Base-by-base conservation (phyloP, 352 stramenopile species). In the Pythium aphanidermatum region DNA sequence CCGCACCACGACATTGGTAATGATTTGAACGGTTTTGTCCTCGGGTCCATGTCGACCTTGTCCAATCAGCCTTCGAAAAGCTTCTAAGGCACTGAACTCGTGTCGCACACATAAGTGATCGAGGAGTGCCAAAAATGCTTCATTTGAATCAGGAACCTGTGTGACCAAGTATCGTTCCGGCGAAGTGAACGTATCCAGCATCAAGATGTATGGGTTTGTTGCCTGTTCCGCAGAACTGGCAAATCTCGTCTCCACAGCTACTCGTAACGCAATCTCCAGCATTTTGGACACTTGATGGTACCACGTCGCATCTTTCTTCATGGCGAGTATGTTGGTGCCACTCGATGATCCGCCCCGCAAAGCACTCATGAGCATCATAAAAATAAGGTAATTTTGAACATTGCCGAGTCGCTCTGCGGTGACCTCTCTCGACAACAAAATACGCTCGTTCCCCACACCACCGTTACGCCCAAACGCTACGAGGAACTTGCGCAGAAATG, bases 361-460 rank as follows among this genome's bases (percentile, higher is more conserved):
- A 21, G 65, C 59, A 27, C 66, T 84, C 45, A 83, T 62, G 6
- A 87, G 61, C 48, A 87, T 38, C 53, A 84, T 68, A 29, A 72
- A 65, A 10, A 84, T 58, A 25, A 87, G 25, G 43, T 83, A 84
- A 29, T 77, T 63, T 39, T 83, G 70, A 16, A 77, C 63, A 43
- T 73, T 76, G 1, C 51, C 49, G 46, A 81, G 56, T 13, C 59
- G 60, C 7, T 65, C 29, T 16, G 16, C 17, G 32, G 43, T 52
- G 3, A 40, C 13, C 0, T 55, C 31, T 17, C 9, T 36, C 10
- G 38, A 7, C 3, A 42, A 21, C 13, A 45, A 9, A 14, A 41
- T 12, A 5, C n/a, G n/a, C n/a, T 35, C 7, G 16, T 60, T 42
- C 23, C 51, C 25, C 21, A 35, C 44, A 26, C 50, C 6, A 14